Evolutionary conservation across 352 stramenopile genomes (phyloP).

Genomic region (Phytophthora ramorum): DNA sequence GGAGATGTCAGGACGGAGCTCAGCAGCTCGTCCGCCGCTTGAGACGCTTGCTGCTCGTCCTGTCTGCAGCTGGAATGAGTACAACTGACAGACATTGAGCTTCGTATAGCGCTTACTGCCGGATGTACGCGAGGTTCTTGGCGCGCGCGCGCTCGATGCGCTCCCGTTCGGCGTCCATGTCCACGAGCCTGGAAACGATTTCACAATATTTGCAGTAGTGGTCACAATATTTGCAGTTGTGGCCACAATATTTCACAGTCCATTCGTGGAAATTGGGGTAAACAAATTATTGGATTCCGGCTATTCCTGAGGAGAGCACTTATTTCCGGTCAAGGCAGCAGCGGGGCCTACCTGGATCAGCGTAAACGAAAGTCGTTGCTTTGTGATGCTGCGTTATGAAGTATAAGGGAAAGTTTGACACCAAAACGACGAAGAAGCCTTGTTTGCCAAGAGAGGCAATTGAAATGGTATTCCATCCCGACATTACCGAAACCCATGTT

Average conservation of each 20-base stretch:
- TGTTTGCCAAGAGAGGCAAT: too few species aligned
- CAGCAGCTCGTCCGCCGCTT: constrained; percentile 56
- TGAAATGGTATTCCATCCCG: too few species aligned
- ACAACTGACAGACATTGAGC: background rate
- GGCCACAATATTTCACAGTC: background rate
- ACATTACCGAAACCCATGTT: too few species aligned
- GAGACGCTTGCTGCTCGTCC: constrained; percentile 53
- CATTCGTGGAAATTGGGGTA: too few species aligned
- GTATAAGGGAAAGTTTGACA: too few species aligned
- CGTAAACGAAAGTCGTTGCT: too few species aligned
- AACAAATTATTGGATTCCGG: too few species aligned
- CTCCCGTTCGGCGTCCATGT: constrained; percentile 64
- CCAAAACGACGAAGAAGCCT: too few species aligned
- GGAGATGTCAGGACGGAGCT: constrained; percentile 30
- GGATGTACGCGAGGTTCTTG: constrained; percentile 85
- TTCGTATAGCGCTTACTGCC: constrained; percentile 26
- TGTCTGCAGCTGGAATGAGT: constrained; percentile 34
- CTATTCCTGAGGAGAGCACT: too few species aligned
- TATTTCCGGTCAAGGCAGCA: too few species aligned
- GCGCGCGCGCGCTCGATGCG: constrained; percentile 68
- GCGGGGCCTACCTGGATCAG: too few species aligned
- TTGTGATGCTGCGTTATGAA: too few species aligned
- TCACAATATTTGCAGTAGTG: constrained; percentile 1
- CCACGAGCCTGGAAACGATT: constrained; percentile 31
- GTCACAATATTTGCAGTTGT: background rate